These are phyloP conservation scores for Beauveria varroae DNA, from an alignment of 2,329 filamentous ascomycete species.

Conservation along the genomic window DNA sequence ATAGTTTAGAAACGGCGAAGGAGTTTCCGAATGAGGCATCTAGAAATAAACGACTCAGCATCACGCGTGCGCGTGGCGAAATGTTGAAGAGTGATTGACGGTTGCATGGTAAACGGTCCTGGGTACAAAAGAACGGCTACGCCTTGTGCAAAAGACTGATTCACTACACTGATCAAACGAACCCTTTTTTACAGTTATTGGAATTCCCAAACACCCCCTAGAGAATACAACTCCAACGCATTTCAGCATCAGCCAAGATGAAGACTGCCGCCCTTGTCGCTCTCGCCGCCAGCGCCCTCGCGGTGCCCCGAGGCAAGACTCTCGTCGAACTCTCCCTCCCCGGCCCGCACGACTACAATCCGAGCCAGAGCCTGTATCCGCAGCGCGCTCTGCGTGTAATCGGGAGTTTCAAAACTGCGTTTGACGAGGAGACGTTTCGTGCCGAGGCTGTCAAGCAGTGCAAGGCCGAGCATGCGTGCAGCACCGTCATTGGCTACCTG, in stretches of 20 bases:
- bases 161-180: background rate
- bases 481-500: slow-evolving; percentile 6
- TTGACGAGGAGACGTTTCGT: slow-evolving; percentile 2
- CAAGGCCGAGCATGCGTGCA: slow-evolving; percentile 3
- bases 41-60: background rate
- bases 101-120: background rate
- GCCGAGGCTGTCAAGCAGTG: slow-evolving; percentile 4
- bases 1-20: too few species aligned
- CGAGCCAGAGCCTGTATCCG: slow-evolving; percentile 1
- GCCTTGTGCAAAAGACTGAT: background rate
- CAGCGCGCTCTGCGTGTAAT: background rate
- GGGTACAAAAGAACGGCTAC: background rate
- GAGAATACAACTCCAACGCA: background rate
- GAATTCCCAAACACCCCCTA: background rate
- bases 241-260: background rate
- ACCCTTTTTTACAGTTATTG: too few species aligned
- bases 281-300: background rate
- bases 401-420: background rate
- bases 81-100: background rate
- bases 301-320: background rate
- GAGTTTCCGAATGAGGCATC: too few species aligned
- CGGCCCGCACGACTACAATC: slow-evolving; percentile 1
- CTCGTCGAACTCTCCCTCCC: slow-evolving; percentile 6
- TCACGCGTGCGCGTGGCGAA: background rate
- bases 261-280: background rate